Conservation (phyloP, 768 basidiomycete species). For the Leccinum boreale region DNA sequence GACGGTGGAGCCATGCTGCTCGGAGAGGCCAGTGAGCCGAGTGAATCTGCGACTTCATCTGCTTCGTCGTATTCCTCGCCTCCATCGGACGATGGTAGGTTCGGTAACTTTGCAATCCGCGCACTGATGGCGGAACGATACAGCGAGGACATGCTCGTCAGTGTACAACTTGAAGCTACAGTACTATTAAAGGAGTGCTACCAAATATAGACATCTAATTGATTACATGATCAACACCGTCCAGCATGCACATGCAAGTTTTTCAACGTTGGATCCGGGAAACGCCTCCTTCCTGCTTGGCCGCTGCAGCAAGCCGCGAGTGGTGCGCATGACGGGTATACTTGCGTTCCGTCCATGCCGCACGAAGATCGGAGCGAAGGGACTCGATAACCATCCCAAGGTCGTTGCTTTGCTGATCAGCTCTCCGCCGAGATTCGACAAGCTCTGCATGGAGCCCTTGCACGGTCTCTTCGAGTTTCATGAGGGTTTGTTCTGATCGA, state of each 20-base stretch:
- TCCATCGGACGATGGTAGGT: slow-evolving; percentile 42
- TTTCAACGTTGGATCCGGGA: background rate
- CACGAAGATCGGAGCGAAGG: background rate
- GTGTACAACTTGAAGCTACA: background rate
- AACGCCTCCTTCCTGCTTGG: background rate
- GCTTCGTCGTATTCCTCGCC: slow-evolving; percentile 40
- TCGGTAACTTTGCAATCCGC: slow-evolving; percentile 71
- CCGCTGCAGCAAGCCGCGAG: background rate
- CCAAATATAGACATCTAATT: background rate
- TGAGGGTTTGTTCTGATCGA: slow-evolving; percentile 3
- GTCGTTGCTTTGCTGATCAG: background rate
- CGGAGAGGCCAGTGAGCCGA: slow-evolving; percentile 56
- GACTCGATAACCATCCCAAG: background rate
- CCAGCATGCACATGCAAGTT: background rate
- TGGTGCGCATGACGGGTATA: background rate
- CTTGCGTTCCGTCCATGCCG: background rate
- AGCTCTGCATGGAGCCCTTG: slow-evolving; percentile 1
- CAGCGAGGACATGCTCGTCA: slow-evolving; percentile 57
- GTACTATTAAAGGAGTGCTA: background rate
- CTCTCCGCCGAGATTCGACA: background rate
- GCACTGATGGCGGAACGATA: slow-evolving; percentile 77
- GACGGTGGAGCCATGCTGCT: slow-evolving; percentile 57
- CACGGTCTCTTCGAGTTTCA: background rate
- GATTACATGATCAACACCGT: slow-evolving; percentile 1
- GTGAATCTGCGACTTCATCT: slow-evolving; percentile 51